Base-by-base conservation (phyloP, 305 asterid genomes). In the Rubia tinctorum region DNA sequence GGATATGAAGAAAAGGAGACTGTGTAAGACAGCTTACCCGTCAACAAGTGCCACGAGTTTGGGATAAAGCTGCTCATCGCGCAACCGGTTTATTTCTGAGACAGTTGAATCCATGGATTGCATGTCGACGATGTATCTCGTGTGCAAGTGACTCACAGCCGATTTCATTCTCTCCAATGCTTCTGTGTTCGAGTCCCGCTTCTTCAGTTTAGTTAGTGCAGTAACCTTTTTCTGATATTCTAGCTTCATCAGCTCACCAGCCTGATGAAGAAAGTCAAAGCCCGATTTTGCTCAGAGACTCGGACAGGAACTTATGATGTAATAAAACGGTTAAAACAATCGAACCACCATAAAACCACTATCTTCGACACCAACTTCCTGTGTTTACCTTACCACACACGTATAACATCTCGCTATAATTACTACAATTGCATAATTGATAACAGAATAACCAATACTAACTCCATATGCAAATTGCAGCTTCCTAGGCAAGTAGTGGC, bases 61-160 rank as follows among this genome's bases (percentile, higher is more conserved):
- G 27, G 99, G 98, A 79, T 88, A 93, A 47, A 95, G 89, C 77
- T 87, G 98, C 60, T 84, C 96, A 79, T 95, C 99, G 18, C 99
- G 98, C 61, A 95, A 79, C 66, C 96, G 89, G 78, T 93, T 95
- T 73, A 95, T 93, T 83, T 95, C 99, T 0, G 96, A 89, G 65
- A 95, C 99, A 11, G 99, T 95, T 72, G 99, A 95, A 87, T 95
- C 99, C 99, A 95, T 95, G 72, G 99, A 91, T 79, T 95, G 99
- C 99, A 95, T 89, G 86, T 95, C 99, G 18, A 95, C 99, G 73
- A 95, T 95, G 85, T 92, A 95, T 83, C 99, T 88, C 22, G 98
- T 95, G 80, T 95, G 99, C 86, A 92, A 82, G 81, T 93, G 99
- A 84, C 99, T 95, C 25, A 95, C 99, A 30, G 97, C 79, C 71